phyloP scores from a whole-genome alignment of 441 rosid species.

The Brassica hybrid region DNA sequence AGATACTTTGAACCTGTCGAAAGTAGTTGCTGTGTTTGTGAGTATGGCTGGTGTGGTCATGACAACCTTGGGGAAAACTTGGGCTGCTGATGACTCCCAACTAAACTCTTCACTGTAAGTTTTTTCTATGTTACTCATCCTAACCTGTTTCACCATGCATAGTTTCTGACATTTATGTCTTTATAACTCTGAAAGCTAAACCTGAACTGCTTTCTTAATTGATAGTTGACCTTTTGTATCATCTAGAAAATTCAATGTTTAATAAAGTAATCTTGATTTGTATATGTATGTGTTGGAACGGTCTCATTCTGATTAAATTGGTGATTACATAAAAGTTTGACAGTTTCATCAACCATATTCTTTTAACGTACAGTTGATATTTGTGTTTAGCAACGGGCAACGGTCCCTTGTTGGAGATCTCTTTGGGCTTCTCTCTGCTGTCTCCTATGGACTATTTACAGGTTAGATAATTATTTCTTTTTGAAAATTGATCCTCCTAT shows the following conservation, averaged over 20 bases:
- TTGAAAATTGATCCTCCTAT: not conserved
- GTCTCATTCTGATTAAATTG: slow-evolving; percentile 19
- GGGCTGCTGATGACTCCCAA: slow-evolving; percentile 91
- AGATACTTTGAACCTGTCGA: slow-evolving; percentile 80
- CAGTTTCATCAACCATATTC: slow-evolving; percentile 38
- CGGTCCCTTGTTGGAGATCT: slow-evolving; percentile 92
- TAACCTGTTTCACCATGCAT: too few relatives aligned
- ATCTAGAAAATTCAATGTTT: not conserved
- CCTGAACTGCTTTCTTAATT: not conserved
- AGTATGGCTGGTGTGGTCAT: slow-evolving; percentile 97
- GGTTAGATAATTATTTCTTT: slow-evolving; percentile 57
- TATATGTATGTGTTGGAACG: not conserved
- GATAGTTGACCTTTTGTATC: slow-evolving; percentile 9
- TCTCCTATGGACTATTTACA: slow-evolving; percentile 92
- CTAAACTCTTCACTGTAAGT: slow-evolving; percentile 67
- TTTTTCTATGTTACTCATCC: not conserved
- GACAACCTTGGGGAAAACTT: slow-evolving; percentile 95
- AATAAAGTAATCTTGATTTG: not conserved
- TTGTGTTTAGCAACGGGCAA: slow-evolving; percentile 78
- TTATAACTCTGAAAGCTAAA: slow-evolving; percentile 6
- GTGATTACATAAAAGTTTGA: slow-evolving; percentile 31
- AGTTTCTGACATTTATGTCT: slow-evolving; percentile 3
- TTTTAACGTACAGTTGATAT: slow-evolving; percentile 59
- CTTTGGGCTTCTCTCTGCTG: slow-evolving; percentile 95
- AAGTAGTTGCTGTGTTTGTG: slow-evolving; percentile 87